Evolutionary conservation across 192 early-diverging fungal genomes (phyloP).

Genomic region (Coemansia sp.): DNA sequence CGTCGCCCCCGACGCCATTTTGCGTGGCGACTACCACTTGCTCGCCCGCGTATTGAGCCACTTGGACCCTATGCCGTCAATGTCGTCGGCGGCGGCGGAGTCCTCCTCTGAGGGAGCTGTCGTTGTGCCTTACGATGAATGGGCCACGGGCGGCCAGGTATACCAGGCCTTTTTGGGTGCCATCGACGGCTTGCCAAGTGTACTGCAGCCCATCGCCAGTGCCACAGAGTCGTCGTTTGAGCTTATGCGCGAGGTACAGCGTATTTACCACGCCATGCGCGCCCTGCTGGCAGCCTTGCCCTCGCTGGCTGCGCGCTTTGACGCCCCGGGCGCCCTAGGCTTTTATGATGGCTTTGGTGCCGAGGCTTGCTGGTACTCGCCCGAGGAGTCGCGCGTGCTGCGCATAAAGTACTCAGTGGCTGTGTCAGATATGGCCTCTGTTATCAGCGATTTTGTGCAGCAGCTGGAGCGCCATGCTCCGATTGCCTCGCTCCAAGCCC

Average conservation of each 20-base stretch:
- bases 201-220: conserved; percentile 25
- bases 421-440: conserved; percentile 38
- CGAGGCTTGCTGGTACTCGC: conserved; percentile 22
- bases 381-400: conserved; percentile 23
- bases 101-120: background rate
- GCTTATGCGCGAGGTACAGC: conserved; percentile 12
- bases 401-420: conserved; percentile 45
- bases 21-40: conserved; percentile 54
- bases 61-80: conserved; percentile 24
- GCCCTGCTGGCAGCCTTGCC: conserved; percentile 31
- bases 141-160: conserved; percentile 40
- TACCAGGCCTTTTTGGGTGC: conserved; percentile 36
- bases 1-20: conserved; percentile 61
- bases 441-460: conserved; percentile 30
- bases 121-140: conserved; percentile 16
- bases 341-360: conserved; percentile 23
- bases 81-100: background rate
- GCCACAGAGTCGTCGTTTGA: background rate
- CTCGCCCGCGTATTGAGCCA: conserved; percentile 37
- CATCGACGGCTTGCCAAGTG: conserved; percentile 22
- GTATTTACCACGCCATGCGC: conserved; percentile 38
- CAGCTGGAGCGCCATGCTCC: conserved; percentile 14
- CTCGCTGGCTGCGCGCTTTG: conserved; percentile 24
- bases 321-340: background rate
- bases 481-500: background rate